phyloP scores from a whole-genome alignment of 176 grass and related monocot genomes.

The Eragrostis curvula region DNA sequence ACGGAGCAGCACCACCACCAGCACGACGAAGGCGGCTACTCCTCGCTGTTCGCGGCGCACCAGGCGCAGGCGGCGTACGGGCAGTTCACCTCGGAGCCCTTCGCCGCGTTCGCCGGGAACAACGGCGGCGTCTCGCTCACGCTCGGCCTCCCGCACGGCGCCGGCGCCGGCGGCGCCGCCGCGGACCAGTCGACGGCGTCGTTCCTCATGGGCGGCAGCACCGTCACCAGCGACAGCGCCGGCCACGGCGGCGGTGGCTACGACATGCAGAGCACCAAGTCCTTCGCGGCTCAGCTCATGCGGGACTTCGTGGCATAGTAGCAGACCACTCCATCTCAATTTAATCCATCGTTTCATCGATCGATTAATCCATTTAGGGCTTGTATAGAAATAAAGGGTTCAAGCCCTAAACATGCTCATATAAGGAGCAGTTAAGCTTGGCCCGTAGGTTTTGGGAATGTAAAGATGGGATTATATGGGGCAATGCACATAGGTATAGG shows the following conservation, averaged over 20 bases:
- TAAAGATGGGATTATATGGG: conserved; percentile 66
- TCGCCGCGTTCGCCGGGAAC: conserved; percentile 76
- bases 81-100: conserved; percentile 72
- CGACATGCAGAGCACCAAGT: conserved; percentile 76
- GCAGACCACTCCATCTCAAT: conserved; percentile 1
- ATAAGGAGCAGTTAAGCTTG: conserved; percentile 35
- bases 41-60: conserved; percentile 54
- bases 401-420: conserved; percentile 39
- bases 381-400: conserved; percentile 67
- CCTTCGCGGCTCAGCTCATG: conserved; percentile 91
- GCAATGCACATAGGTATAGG: conserved; percentile 49
- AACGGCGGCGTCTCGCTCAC: conserved; percentile 87
- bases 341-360: conserved; percentile 23
- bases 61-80: conserved; percentile 39
- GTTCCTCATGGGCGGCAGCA: conserved; percentile 58
- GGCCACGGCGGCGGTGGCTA: conserved; percentile 45
- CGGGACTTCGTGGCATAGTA: conserved; percentile 71
- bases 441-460: conserved; percentile 56
- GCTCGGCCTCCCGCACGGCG: conserved; percentile 80
- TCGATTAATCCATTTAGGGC: conserved; percentile 55
- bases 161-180: background rate
- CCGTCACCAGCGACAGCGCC: conserved; percentile 45
- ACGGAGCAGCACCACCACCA: conserved; percentile 35
- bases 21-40: conserved; percentile 38
- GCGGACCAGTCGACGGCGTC: conserved; percentile 62